Evolutionary conservation across 2,329 filamentous ascomycete species (phyloP), one percentile per base, ranked within the genome.

Genomic region (Fusarium xylarioides): DNA sequence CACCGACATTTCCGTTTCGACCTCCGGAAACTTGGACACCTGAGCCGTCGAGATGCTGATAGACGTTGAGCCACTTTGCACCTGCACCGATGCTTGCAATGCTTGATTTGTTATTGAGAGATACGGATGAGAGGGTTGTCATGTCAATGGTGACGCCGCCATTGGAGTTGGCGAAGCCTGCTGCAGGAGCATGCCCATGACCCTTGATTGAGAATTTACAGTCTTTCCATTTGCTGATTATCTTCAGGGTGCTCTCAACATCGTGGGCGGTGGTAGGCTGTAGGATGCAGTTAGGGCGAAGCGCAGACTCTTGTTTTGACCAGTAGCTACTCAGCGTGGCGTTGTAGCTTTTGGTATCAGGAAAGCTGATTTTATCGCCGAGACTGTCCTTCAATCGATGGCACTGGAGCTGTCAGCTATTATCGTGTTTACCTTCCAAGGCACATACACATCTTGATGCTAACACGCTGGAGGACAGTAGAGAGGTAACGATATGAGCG

Each of bases 21-120:
- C 62, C 64, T 4, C 64, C 64, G 0, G 64, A n/a, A 2, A 67
- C 62, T 30, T 65, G 38, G 1, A 57, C 44, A 0, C 37, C 43
- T 16, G 40, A 42, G 1, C 12, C 5, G 2, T 26, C 2, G 14
- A 66, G 21, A 7, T 52, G 16, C 18, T 42, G 15, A 26, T 59
- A 66, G 4, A 66, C 62, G 8, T 60, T 32, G 8, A 65, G 15
- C 64, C 64, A 66, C 8, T 58, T 66, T 32, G 62, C 63, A 2
- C 64, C 62, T 14, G 62, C 50, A 6, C 38, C 62, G 6, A 66
- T 19, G 23, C 56, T 34, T 10, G 30, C 44, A 16, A 43, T n/a
- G 6, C n/a, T 21, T 5, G 38, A 35, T 5, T 35, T 28, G 7
- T 42, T 26, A 8, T 46, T 19, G 3, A 60, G 26, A n/a, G n/a